Base-by-base conservation (phyloP, 257 asterid genomes). In the Galeopsis tetrahit region DNA sequence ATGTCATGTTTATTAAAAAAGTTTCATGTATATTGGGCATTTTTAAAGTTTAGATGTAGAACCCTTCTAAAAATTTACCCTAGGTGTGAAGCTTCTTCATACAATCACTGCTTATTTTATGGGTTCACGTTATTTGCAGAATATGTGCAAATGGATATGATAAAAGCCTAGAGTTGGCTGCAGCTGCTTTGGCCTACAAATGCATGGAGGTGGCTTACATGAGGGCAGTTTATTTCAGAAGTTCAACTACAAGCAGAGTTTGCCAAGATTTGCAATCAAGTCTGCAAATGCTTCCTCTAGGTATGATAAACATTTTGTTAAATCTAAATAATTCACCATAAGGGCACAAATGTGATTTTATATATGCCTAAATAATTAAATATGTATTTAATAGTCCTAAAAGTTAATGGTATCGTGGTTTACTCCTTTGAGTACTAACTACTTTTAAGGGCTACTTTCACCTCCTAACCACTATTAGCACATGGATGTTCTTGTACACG, bases 161-260 rank as follows among this genome's bases (percentile, higher is more conserved):
- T 79, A 86, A 85, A 71, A 80, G 81, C 76, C 81, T 79, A 71
- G 96, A 93, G 76, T 68, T 86, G 88, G 93, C 93, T 70, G 85
- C 90, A 66, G 96, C 97, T 76, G 89, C 96, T 67, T 80, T 93
- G 89, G 91, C 95, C 78, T 91, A 86, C 81, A 93, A 93, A 80
- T 91, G 98, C 70, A 75, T 85, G 89, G 97, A 93, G 82, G 96
- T 91, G 79, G 93, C 97, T 61, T 84, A 88, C 81, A 72, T 91
- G 89, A 89, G 86, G 81, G 79, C 89, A 69, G 87, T 89, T 65
- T 87, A 83, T 77, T 88, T 88, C 89, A 91, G 85, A 87, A 85
- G 85, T 74, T 77, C 84, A 53, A 76, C 78, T 75, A 59, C 88
- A 34, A 46, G 69, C 49, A 80, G 87, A 83, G 69, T 82, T 59